Evolutionary conservation across 1,284 basidiomycete species (phyloP).

Genomic region (Anthracocystis setariae): DNA sequence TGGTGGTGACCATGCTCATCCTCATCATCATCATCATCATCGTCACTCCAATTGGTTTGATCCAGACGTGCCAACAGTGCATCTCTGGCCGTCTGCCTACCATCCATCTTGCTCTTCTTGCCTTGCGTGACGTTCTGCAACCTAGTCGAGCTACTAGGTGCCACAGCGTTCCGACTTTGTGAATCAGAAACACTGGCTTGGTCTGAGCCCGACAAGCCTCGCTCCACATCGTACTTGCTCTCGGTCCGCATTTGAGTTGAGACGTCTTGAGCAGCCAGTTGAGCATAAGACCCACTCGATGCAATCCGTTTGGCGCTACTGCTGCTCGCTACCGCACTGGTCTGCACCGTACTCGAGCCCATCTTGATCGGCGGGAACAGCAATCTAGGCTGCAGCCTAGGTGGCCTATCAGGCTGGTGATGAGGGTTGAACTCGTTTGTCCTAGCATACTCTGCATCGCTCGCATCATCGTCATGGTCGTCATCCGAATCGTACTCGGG

Average conservation of each 20-base stretch:
- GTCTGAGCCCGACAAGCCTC: not conserved
- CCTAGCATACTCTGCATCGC: constrained; percentile 18
- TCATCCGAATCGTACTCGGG: constrained; percentile 54
- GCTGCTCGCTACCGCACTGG: constrained; percentile 3
- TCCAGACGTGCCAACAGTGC: constrained; percentile 45
- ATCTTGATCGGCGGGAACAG: constrained; percentile 29
- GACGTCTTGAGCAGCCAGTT: constrained; percentile 28
- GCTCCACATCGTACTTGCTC: constrained; percentile 3
- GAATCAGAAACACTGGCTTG: not conserved
- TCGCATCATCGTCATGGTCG: constrained; percentile 41
- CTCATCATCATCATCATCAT: constrained; percentile 33
- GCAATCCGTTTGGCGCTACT: not conserved
- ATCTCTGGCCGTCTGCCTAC: constrained; percentile 14
- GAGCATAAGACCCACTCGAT: constrained; percentile 4
- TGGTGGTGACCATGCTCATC: constrained; percentile 1
- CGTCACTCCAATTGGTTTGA: constrained; percentile 51
- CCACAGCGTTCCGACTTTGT: not conserved
- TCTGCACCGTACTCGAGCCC: not conserved
- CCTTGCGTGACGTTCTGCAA: constrained; percentile 12
- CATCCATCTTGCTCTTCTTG: not conserved
- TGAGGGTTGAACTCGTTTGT: constrained; percentile 33
- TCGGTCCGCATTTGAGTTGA: constrained; percentile 32
- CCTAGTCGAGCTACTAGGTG: constrained; percentile 16
- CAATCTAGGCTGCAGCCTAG: constrained; percentile 41
- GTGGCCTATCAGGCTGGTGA: constrained; percentile 24